phyloP scores from a whole-genome alignment of 75 land plant genomes.

The Picea glauca region DNA sequence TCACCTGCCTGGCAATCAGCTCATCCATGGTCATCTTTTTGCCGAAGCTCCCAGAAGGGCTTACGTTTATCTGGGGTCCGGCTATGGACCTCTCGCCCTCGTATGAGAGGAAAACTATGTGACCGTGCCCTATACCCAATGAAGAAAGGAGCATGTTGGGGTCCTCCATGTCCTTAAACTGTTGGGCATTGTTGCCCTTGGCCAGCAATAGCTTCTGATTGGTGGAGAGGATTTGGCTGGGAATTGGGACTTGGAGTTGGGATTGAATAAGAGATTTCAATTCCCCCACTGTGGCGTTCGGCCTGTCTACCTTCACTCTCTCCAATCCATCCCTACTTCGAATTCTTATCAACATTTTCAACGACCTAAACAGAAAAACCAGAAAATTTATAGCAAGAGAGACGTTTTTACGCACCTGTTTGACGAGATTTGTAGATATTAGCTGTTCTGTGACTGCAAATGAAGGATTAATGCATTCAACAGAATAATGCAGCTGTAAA shows the following conservation, averaged over 20 bases:
- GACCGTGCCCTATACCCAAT: constrained; percentile 60
- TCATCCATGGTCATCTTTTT: constrained; percentile 97
- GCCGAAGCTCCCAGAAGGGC: constrained; percentile 83
- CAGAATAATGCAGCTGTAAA: too few species aligned
- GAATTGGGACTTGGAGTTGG: constrained; percentile 64
- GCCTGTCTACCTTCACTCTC: constrained; percentile 55
- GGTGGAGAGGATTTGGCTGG: constrained; percentile 63
- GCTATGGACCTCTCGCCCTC: constrained; percentile 45
- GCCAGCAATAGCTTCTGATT: constrained; percentile 69
- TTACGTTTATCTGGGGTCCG: constrained; percentile 27
- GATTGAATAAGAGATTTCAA: constrained; percentile 63
- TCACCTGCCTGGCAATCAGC: constrained; percentile 82
- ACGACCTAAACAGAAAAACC: not conserved
- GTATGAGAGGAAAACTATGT: constrained; percentile 68
- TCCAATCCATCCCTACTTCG: constrained; percentile 96
- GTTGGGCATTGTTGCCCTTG: constrained; percentile 29
- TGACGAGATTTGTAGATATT: too few species aligned
- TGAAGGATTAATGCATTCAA: too few species aligned
- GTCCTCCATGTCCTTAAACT: constrained; percentile 46
- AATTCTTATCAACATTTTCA: constrained; percentile 73
- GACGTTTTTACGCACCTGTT: too few species aligned
- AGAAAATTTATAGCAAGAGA: too few species aligned
- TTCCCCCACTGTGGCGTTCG: constrained; percentile 47
- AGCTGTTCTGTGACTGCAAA: too few species aligned
- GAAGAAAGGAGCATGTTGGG: constrained; percentile 47